Evolutionary conservation across 371 early-diverging fungal genomes (phyloP).

Genomic region (Mucor velutinosus): DNA sequence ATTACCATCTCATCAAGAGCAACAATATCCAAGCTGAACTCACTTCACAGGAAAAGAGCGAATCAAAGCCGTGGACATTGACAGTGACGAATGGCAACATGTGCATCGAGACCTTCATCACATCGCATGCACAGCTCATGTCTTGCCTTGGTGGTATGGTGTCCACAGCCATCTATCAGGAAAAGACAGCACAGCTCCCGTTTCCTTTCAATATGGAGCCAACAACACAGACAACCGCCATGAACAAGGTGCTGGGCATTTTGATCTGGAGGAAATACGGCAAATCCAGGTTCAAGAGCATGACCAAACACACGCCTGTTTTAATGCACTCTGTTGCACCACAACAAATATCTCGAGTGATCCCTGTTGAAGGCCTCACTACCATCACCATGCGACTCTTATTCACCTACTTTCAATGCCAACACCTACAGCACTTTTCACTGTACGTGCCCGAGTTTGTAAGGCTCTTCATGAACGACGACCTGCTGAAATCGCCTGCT

Average conservation of each 20-base stretch:
- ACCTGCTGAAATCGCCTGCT: slow-evolving; percentile 22
- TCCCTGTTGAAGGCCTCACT: slow-evolving; percentile 1
- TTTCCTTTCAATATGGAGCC: not conserved
- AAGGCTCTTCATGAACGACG: slow-evolving; percentile 13
- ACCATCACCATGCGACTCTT: slow-evolving; percentile 24
- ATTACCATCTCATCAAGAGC: not conserved
- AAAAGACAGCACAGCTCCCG: slow-evolving; percentile 15
- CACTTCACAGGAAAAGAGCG: not conserved
- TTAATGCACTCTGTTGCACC: not conserved
- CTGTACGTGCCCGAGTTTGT: slow-evolving; percentile 32
- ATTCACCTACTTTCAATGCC: slow-evolving; percentile 27
- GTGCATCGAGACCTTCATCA: slow-evolving; percentile 36
- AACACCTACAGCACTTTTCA: slow-evolving; percentile 25
- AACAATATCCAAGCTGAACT: slow-evolving; percentile 6
- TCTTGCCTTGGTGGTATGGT: slow-evolving; percentile 24
- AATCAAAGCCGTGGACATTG: slow-evolving; percentile 26
- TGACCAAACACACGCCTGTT: slow-evolving; percentile 12
- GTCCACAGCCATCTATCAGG: slow-evolving; percentile 21
- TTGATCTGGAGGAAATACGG: slow-evolving; percentile 40
- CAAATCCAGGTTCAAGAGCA: slow-evolving; percentile 30
- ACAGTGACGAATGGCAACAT: slow-evolving; percentile 34
- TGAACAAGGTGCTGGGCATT: slow-evolving; percentile 12
- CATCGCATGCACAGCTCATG: slow-evolving; percentile 31
- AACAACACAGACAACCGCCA: not conserved
- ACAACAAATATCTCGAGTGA: not conserved